Evolutionary conservation across 2,329 filamentous ascomycete species (phyloP).

Genomic region (Calonectria montana): DNA sequence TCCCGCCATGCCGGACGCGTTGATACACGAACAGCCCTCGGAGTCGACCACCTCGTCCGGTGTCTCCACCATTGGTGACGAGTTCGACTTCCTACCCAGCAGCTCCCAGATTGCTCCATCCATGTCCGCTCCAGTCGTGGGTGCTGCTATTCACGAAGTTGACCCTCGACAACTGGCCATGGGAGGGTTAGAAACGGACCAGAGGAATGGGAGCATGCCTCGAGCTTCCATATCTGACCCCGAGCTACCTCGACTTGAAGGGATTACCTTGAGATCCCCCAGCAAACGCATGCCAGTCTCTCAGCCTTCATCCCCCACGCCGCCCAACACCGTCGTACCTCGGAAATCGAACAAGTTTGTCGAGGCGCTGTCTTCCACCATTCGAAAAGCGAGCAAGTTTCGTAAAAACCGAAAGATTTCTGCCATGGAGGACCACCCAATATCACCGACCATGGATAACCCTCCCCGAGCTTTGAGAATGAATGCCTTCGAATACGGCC

Average conservation of each 20-base stretch:
- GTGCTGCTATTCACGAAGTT: conserved; percentile 40
- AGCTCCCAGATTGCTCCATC: conserved; percentile 45
- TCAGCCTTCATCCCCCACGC: conserved; percentile 47
- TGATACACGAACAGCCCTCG: conserved; percentile 44
- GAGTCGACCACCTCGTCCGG: conserved; percentile 50
- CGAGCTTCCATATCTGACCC: conserved; percentile 59
- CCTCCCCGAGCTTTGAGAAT: conserved; percentile 49
- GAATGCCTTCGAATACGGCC: conserved; percentile 38
- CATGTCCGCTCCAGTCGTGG: conserved; percentile 32
- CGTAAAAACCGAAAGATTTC: conserved; percentile 44
- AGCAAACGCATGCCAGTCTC: conserved; percentile 44
- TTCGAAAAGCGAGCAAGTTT: conserved; percentile 53
- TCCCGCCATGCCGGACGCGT: conserved; percentile 40
- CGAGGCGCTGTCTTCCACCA: conserved; percentile 54
- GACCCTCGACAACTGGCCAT: conserved; percentile 45
- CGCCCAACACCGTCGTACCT: conserved; percentile 41
- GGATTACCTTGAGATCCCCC: conserved; percentile 58
- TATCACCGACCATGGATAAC: conserved; percentile 48
- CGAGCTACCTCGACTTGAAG: conserved; percentile 59
- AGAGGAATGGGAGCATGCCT: conserved; percentile 40
- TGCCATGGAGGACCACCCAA: conserved; percentile 37
- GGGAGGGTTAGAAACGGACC: conserved; percentile 21
- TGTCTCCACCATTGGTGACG: conserved; percentile 49
- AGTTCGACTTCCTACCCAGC: conserved; percentile 51
- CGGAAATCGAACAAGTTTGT: conserved; percentile 54